phyloP scores from a whole-genome alignment of 139 green algal species.

The Mesotaenium endlicherianum region DNA sequence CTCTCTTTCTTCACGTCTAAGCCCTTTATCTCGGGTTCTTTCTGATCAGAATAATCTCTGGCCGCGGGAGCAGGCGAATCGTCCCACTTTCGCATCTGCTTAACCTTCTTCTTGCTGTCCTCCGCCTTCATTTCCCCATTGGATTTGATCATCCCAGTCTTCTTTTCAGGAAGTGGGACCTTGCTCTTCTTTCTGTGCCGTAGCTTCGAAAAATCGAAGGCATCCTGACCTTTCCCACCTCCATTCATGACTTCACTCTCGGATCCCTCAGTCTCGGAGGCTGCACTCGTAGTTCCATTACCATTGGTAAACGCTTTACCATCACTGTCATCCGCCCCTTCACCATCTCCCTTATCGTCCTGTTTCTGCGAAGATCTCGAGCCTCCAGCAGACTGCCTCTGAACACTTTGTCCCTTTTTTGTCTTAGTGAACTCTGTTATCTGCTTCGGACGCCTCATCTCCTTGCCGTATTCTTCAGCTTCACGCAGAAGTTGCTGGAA shows the following conservation, averaged over 20 bases:
- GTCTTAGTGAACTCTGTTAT: slow-evolving; percentile 32
- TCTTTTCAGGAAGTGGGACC: background rate
- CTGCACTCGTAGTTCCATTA: too few relatives aligned
- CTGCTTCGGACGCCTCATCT: slow-evolving; percentile 33
- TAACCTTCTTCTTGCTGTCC: slow-evolving; percentile 29
- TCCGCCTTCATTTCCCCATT: slow-evolving; percentile 14
- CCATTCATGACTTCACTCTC: too few relatives aligned
- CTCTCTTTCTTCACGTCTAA: slow-evolving; percentile 23
- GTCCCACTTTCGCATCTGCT: slow-evolving; percentile 46
- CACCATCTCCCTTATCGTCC: background rate
- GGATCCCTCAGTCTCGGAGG: too few relatives aligned
- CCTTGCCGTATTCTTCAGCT: slow-evolving; percentile 28
- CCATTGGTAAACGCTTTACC: too few relatives aligned
- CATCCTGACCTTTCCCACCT: background rate
- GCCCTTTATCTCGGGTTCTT: background rate
- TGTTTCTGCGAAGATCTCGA: too few relatives aligned
- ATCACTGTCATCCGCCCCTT: background rate
- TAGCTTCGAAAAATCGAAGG: slow-evolving; percentile 61
- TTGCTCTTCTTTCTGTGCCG: slow-evolving; percentile 11
- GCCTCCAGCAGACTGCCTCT: background rate
- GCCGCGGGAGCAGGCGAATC: background rate
- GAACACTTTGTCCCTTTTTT: slow-evolving; percentile 33
- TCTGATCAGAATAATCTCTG: slow-evolving; percentile 50
- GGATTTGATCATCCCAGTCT: too few relatives aligned
- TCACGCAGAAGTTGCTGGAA: slow-evolving; percentile 32